These are phyloP conservation scores for Leccinum subrobustum DNA, from an alignment of 1,284 basidiomycete genomes.

Conservation along the genomic window DNA sequence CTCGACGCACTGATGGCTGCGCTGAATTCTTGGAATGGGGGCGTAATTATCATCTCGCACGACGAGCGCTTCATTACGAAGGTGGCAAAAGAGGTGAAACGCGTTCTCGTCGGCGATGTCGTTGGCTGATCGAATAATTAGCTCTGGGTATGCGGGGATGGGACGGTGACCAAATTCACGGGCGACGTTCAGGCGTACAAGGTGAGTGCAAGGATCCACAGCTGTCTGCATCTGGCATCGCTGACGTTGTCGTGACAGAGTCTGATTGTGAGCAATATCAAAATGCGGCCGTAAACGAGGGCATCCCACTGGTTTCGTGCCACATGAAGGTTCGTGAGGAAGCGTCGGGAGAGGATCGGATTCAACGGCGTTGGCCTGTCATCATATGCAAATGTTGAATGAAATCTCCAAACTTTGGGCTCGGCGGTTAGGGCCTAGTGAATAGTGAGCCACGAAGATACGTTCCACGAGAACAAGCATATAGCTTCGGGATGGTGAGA, in stretches of 20 bases:
- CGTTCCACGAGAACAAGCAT: not conserved
- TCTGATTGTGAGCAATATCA: slow-evolving; percentile 79
- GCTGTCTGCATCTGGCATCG: not conserved
- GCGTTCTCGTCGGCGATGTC: not conserved
- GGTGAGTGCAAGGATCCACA: slow-evolving; percentile 42
- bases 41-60: slow-evolving; percentile 91
- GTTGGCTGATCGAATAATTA: slow-evolving; percentile 31
- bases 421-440: not conserved
- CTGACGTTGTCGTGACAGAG: slow-evolving; percentile 42
- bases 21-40: slow-evolving; percentile 91
- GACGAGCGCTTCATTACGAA: slow-evolving; percentile 91
- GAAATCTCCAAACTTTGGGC: not conserved
- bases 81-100: slow-evolving; percentile 69
- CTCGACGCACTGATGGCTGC: slow-evolving; percentile 94
- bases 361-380: not conserved
- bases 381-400: not conserved
- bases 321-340: not conserved
- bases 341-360: not conserved
- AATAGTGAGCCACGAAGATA: not conserved
- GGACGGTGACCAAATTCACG: slow-evolving; percentile 79
- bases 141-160: slow-evolving; percentile 91
- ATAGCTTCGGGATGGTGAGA: not conserved
- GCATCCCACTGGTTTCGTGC: not conserved
- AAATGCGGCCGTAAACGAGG: slow-evolving; percentile 47
- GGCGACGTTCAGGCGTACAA: slow-evolving; percentile 94